Evolutionary conservation across 345 rosid species (phyloP), one percentile per base, ranked within the genome.

Genomic region (thale cress (Arabidopsis thaliana)): DNA sequence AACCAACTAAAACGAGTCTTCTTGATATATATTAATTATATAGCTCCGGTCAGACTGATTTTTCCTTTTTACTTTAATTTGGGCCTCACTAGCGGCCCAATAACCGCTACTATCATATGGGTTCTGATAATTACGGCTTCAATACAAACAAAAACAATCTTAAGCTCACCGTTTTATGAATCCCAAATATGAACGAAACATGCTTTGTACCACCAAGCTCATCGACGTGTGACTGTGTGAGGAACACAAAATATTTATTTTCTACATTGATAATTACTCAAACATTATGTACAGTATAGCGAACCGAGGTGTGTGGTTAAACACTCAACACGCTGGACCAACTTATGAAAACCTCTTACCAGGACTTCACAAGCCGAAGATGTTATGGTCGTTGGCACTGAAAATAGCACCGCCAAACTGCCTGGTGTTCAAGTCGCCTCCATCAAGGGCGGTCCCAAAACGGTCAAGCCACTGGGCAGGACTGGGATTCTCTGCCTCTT

Each of bases 381-480:
- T 71, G 67, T 60, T 59, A 82, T 67, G 82, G 72, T 90, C 93
- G 62, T 45, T 83, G 24, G 86, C 67, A 56, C 90, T 86, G 63
- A 87, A 87, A 14, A 92, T 85, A 34, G 87, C 81, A 63, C 89
- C 82, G 60, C 67, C 84, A 78, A 90, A 90, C 81, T 91, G 94
- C 70, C 96, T 78, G 2, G 97, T 89, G 75, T 88, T 93, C 86
- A 88, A 73, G 78, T 93, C 95, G 34, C 90, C 81, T 32, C 96
- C 93, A 45, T 93, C 96, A 81, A 90, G 59, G 34, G 88, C 77
- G 1, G 94, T 80, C 38, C 94, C 91, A n/a, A 88, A 86, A 50
- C 94, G 87, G 75, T 88, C 98, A 0, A 88, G 91, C 98, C 98
- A 90, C 77, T 90, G 93, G 0, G 87, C 80, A 0, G 96, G 91